Base-by-base conservation (phyloP, 306 rosid species). In the Trifolium pratense region DNA sequence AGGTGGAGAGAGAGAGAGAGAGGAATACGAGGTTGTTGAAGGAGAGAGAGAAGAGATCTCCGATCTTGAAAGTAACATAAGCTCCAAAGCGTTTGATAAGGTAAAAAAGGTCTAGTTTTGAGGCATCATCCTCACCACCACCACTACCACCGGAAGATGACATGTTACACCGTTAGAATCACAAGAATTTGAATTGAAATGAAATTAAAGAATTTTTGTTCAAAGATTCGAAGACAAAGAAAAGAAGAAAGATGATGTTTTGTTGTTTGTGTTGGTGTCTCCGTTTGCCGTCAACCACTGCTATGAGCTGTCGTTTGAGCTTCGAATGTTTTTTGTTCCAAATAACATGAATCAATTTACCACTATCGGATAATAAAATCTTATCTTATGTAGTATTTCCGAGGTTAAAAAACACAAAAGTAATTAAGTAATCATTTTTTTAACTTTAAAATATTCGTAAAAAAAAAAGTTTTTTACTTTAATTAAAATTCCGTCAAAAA, bases 71-170 rank as follows among this genome's bases (percentile, higher is more conserved):
- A 34, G 96, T 79, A 80, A 93, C 84, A 61, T 63, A 86, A 75
- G 91, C 80, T 42, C 96, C 90, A 48, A 88, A 55, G 40, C 97
- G 94, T 83, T 86, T 93, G 87, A 89, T 85, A 56, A 88, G 87
- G 78, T 83, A 92, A 63, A 91, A 70, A 45, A 88, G 86, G 77
- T 89, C 92, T 62, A 82, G 91, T 69, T 85, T 90, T 9, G 97
- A 86, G 74, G 95, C 77, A 68, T 61, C 73, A 75, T 71, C 73
- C 21, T 74, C 73, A 9, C 59, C n/a, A n/a, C n/a, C n/a, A n/a
- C n/a, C 82, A 23, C 49, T 5, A 43, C 49, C 46, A 40, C 80
- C 75, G 15, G 66, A 59, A 6, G 64, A 43, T 26, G 83, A 58
- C 79, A 79, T 73, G 51, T 36, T 76, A 40, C 72, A 66, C 68